A percentile compares a stretch with the other conserved stretches of the same genome.
Evolutionary conservation across 1,139 yeast genomes (phyloP).

Genomic region (Zygoascus hellenicus): DNA sequence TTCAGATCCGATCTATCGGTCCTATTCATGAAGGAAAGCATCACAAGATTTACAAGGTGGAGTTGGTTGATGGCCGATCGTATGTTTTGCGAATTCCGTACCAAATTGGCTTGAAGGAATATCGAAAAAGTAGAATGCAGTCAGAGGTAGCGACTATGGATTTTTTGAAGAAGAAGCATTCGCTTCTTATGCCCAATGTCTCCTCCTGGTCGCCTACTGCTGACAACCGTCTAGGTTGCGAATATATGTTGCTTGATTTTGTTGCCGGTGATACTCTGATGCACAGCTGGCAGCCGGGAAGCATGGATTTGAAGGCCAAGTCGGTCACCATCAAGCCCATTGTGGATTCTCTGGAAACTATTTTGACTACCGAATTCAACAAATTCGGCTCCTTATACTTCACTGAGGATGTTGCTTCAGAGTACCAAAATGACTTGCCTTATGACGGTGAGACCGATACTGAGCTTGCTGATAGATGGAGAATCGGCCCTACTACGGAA

Average conservation of each 20-base stretch:
- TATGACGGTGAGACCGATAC: slow-evolving; percentile 60
- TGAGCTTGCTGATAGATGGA: slow-evolving; percentile 62
- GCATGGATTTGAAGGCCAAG: slow-evolving; percentile 44
- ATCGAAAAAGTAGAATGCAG: slow-evolving; percentile 61
- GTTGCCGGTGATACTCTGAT: slow-evolving; percentile 75
- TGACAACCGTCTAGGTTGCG: slow-evolving; percentile 58
- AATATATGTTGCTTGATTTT: slow-evolving; percentile 75
- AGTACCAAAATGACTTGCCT: slow-evolving; percentile 43
- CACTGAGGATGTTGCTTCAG: slow-evolving; percentile 49
- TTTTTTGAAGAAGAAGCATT: slow-evolving; percentile 50
- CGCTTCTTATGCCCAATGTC: slow-evolving; percentile 63
- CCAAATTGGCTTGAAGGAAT: slow-evolving; percentile 51
- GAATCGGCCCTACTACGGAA: slow-evolving; percentile 87
- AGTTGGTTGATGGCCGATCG: slow-evolving; percentile 51
- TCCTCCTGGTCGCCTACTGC: slow-evolving; percentile 55
- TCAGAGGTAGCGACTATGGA: slow-evolving; percentile 94
- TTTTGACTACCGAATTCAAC: slow-evolving; percentile 47
- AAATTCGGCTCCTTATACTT: slow-evolving; percentile 81
- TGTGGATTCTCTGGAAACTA: slow-evolving; percentile 31
- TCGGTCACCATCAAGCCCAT: slow-evolving; percentile 34
- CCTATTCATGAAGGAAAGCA: slow-evolving; percentile 93
- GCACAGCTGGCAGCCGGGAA: slow-evolving; percentile 86
- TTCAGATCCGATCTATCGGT: slow-evolving; percentile 62
- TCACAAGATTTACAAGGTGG: slow-evolving; percentile 73
- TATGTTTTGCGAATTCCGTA: slow-evolving; percentile 84